These are phyloP conservation scores for Diaporthe citri DNA, from an alignment of 2,329 filamentous ascomycete genomes.

Conservation along the genomic window DNA sequence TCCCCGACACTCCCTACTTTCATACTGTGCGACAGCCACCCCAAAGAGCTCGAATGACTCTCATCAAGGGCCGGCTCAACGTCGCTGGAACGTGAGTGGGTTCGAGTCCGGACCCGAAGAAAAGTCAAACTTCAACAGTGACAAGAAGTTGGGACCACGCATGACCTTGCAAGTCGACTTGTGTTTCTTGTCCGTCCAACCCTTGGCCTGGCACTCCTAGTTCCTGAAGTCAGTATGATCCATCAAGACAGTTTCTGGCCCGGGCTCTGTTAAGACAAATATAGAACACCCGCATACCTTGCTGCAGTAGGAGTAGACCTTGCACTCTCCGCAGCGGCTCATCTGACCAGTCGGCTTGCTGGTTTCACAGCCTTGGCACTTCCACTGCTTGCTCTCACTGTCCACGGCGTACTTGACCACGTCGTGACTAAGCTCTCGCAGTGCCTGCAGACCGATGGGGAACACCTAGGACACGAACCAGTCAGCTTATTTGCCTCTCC, in stretches of 20 bases:
- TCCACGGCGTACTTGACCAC: not conserved
- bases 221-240: not conserved
- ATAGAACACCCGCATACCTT: slow-evolving; percentile 1
- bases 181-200: slow-evolving; percentile 43
- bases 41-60: not conserved
- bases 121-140: slow-evolving; percentile 42
- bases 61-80: no score
- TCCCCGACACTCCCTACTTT: not conserved
- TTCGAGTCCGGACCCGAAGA: not conserved
- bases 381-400: not conserved
- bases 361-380: slow-evolving; percentile 28
- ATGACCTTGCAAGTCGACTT: slow-evolving; percentile 44
- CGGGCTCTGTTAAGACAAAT: not conserved
- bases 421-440: not conserved
- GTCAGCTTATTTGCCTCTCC: not conserved
- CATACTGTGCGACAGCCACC: not conserved
- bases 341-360: not conserved
- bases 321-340: slow-evolving; percentile 30
- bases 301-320: slow-evolving; percentile 15
- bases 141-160: slow-evolving; percentile 40
- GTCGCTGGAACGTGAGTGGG: not conserved
- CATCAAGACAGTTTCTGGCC: not conserved
- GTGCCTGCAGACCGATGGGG: not conserved
- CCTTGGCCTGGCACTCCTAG: slow-evolving; percentile 43
- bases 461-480: not conserved